Percentiles rank a stretch among this genome's conserved stretches.
These are phyloP conservation scores for Trichoderma gamsii DNA, from an alignment of 495 filamentous ascomycete genomes.

Conservation along the genomic window DNA sequence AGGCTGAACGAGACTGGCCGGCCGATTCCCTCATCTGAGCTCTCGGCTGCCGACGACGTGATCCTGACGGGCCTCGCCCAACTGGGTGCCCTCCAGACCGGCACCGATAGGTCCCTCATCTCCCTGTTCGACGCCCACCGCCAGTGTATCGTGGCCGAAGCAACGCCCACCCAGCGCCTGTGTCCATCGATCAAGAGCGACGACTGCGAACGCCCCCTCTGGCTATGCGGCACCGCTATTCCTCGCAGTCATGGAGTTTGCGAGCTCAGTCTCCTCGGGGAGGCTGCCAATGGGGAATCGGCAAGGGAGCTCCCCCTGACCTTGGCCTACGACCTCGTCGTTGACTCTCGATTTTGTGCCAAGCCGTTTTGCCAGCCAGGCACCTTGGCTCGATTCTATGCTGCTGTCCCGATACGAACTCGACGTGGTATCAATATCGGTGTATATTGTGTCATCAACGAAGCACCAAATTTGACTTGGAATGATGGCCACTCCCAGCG, in stretches of 20 bases:
- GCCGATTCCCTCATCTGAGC: conserved; percentile 19
- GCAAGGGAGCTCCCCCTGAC: conserved; percentile 30
- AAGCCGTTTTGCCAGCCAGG: conserved; percentile 27
- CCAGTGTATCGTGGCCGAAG: conserved; percentile 60
- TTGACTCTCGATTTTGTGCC: conserved; percentile 39
- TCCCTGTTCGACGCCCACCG: conserved; percentile 54
- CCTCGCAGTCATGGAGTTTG: conserved; percentile 42
- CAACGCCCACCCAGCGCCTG: conserved; percentile 49
- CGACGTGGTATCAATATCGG: conserved; percentile 65
- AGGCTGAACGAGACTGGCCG: conserved; percentile 25
- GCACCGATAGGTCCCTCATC: conserved; percentile 50
- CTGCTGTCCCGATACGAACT: conserved; percentile 60
- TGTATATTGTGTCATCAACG: conserved; percentile 61
- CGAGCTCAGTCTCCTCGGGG: conserved; percentile 32
- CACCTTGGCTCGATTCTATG: conserved; percentile 54
- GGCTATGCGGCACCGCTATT: conserved; percentile 38
- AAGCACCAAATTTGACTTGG: conserved; percentile 41
- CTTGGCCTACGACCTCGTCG: conserved; percentile 44
- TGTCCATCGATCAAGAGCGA: conserved; percentile 29
- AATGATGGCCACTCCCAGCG: conserved; percentile 33
- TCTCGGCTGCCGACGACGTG: conserved; percentile 43
- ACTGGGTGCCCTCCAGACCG: conserved; percentile 49
- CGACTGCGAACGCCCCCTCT: conserved; percentile 21
- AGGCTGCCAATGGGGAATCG: conserved; percentile 12
- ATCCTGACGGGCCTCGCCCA: conserved; percentile 60